These are phyloP conservation scores for Trichosporon coremiiforme DNA, from an alignment of 1,284 basidiomycete species.

Conservation along the genomic window DNA sequence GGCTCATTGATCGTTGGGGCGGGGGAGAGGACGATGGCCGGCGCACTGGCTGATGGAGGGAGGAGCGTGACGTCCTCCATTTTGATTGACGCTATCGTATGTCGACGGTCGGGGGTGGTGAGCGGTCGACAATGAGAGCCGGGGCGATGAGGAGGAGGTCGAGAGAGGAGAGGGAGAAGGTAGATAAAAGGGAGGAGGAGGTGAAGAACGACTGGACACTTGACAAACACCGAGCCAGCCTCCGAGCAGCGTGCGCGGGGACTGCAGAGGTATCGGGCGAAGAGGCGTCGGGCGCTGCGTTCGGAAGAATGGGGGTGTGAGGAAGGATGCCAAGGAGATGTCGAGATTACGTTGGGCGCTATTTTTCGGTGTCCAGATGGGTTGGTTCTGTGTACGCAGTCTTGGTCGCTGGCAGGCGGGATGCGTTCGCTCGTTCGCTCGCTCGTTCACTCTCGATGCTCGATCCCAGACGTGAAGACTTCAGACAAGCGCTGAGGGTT, in stretches of 20 bases:
- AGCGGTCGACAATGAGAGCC: neutral
- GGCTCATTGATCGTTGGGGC: conserved; percentile 8
- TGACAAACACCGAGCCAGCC: neutral
- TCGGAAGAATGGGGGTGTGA: conserved; percentile 4
- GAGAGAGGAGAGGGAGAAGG: neutral
- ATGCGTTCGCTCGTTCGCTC: neutral
- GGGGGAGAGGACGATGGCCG: conserved; percentile 11
- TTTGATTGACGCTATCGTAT: neutral
- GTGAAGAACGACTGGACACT: conserved; percentile 15
- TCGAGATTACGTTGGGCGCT: neutral
- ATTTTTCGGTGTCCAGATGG: neutral
- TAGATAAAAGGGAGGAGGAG: neutral
- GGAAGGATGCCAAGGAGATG: neutral
- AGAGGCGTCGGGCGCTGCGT: neutral
- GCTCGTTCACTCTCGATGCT: neutral
- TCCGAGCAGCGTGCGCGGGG: neutral
- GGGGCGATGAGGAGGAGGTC: neutral
- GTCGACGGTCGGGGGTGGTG: neutral
- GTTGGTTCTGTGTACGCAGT: neutral
- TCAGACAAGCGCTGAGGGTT: neutral
- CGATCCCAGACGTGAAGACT: neutral
- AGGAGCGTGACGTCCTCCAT: conserved; percentile 16
- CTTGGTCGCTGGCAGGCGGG: neutral
- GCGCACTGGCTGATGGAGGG: neutral
- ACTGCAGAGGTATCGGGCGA: neutral